Percentiles rank a stretch among this genome's conserved stretches.
Conservation (phyloP, 106 monocot genomes). For the Chionographis japonica region DNA sequence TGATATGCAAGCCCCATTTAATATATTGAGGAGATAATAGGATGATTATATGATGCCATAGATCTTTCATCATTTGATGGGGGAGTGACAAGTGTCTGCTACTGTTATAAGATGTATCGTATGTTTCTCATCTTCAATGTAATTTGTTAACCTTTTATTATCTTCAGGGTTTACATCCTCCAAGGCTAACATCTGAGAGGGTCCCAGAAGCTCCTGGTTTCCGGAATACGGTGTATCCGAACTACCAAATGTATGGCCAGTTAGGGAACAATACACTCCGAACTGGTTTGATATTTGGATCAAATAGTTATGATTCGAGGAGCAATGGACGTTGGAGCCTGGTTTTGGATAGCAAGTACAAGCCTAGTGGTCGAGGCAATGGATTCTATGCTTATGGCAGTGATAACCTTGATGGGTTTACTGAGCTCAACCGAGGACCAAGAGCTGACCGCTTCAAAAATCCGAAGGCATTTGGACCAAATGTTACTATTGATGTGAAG, state of each 20-base stretch:
- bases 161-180: slow-evolving; percentile 37
- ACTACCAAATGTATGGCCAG: slow-evolving; percentile 50
- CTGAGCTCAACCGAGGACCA: slow-evolving; percentile 84
- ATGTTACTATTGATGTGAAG: slow-evolving; percentile 46
- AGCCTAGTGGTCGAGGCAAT: slow-evolving; percentile 43
- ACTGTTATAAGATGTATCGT: no score
- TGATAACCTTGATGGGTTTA: slow-evolving; percentile 62
- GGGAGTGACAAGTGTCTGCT: no score
- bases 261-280: slow-evolving; percentile 41
- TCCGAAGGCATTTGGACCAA: slow-evolving; percentile 34
- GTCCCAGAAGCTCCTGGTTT: slow-evolving; percentile 35
- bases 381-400: slow-evolving; percentile 49
- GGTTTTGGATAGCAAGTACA: slow-evolving; percentile 41
- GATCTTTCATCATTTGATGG: no score
- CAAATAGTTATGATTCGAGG: slow-evolving; percentile 56
- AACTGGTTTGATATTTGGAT: slow-evolving; percentile 32
- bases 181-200: slow-evolving; percentile 53
- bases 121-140: neutral
- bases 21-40: no score
- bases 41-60: no score
- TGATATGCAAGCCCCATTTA: neutral
- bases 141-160: neutral
- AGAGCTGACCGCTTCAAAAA: slow-evolving; percentile 51
- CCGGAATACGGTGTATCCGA: slow-evolving; percentile 52
- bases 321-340: slow-evolving; percentile 34